Conservation (phyloP, 805 yeast species). For the Cyberlindnera maclurae region DNA sequence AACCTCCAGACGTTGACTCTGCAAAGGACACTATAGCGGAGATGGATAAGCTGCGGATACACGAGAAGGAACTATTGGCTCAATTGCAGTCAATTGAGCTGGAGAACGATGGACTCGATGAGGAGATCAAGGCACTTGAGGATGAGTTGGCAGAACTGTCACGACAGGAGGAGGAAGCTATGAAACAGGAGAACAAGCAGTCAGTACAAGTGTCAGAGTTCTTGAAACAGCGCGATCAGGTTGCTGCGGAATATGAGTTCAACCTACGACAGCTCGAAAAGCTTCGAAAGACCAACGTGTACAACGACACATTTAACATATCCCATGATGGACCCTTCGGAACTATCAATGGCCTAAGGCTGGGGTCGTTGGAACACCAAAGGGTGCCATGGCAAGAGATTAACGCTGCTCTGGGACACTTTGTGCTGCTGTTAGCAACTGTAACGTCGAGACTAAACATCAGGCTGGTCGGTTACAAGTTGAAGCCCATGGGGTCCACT, state of each 20-base stretch:
- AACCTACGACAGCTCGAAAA: constrained; percentile 62
- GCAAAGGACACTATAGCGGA: constrained; percentile 21
- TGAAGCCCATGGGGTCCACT: constrained; percentile 79
- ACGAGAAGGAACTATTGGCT: constrained; percentile 37
- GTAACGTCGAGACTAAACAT: constrained; percentile 51
- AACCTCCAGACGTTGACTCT: constrained; percentile 30
- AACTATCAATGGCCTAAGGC: constrained; percentile 74
- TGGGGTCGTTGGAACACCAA: constrained; percentile 58
- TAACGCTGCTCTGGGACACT: constrained; percentile 86
- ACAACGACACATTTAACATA: constrained; percentile 74
- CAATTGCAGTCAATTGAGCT: constrained; percentile 40
- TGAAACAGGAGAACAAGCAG: constrained; percentile 44
- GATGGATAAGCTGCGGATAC: constrained; percentile 23
- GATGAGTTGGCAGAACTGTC: constrained; percentile 40
- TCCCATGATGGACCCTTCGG: constrained; percentile 83
- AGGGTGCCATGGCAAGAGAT: constrained; percentile 85
- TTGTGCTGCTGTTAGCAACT: constrained; percentile 62
- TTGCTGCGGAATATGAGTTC: constrained; percentile 54
- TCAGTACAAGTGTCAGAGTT: constrained; percentile 47
- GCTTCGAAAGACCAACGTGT: constrained; percentile 71
- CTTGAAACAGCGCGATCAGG: constrained; percentile 49
- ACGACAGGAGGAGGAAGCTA: constrained; percentile 39
- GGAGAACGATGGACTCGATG: constrained; percentile 26
- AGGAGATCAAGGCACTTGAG: constrained; percentile 32
- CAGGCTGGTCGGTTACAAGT: constrained; percentile 48